Base-by-base conservation (phyloP, 495 filamentous ascomycete genomes). In the Penicillium ochrochloron region DNA sequence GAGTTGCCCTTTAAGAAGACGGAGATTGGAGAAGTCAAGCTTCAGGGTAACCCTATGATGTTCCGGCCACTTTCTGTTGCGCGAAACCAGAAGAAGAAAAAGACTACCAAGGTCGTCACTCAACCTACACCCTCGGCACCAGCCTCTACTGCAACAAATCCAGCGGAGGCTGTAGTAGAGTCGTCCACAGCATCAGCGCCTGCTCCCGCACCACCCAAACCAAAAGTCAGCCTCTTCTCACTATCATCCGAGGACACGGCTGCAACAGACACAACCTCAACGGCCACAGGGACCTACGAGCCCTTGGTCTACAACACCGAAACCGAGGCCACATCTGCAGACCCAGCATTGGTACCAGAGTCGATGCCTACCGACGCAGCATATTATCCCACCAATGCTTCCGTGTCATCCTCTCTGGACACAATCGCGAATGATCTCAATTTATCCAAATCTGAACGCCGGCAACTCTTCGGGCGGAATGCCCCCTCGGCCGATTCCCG, bases 41-140 rank as follows among this genome's bases (percentile, higher is more conserved):
- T 90, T 17, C 85, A 89, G 41, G 91, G 90, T 7, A 94, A 92
- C 65, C 83, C 91, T 23, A 86, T 91, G 70, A 93, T 92, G 86
- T 97, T 97, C 76, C 92, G 89, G 72, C 93, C 93, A 2, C 74
- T 97, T 27, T 96, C 92, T 3, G 92, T 96, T 10, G 84, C 85
- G 21, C 80, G 90, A 46, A 90, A 89, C 52, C 82, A 82, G n/a
- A 76, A 81, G 62, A 92, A 91, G 80, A 92, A 91, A 77, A 88
- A 83, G 70, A 70, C 61, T 33, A 59, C 64, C 33, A 66, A 63
- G 59, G 19, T 54, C 17, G 59, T 63, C 29, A n/a, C 66, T 7
- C 58, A 70, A 44, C 37, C 63, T n/a, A 63, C 66, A 29, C 46
- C 66, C 33, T 57, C 67, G 39, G 50, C 66, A 37, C 37, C 68